These are phyloP conservation scores for Tuber aestivum DNA, from an alignment of 495 filamentous ascomycete species.

Conservation along the genomic window DNA sequence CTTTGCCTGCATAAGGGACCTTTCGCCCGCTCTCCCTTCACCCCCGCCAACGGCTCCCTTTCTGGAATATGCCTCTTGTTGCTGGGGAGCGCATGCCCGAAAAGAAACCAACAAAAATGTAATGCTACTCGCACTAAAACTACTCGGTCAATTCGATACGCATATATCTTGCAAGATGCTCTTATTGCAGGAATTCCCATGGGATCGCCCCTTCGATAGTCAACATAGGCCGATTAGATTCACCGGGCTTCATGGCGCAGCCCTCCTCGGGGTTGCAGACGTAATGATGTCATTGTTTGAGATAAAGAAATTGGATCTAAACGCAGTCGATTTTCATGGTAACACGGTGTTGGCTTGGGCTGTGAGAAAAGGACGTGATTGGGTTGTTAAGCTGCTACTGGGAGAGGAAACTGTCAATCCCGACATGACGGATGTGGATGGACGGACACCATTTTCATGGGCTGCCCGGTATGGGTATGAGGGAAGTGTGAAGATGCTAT, in stretches of 20 bases:
- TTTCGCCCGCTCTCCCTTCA: no score
- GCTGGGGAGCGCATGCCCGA: no score
- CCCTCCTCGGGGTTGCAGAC: not conserved
- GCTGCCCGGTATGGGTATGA: constrained; percentile 41
- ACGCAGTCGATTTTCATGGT: not conserved
- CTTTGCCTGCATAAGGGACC: no score
- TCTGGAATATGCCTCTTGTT: no score
- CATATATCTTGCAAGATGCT: no score
- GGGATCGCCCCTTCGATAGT: no score
- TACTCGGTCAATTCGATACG: no score
- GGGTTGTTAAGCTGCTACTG: not conserved
- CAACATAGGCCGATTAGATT: not conserved
- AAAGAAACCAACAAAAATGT: no score
- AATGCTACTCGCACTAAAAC: no score
- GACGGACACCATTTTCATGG: constrained; percentile 39
- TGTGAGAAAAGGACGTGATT: not conserved
- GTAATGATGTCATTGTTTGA: not conserved
- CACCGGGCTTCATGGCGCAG: not conserved
- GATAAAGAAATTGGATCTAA: not conserved
- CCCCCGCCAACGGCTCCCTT: no score
- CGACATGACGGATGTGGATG: constrained; percentile 7
- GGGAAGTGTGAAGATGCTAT: constrained; percentile 33
- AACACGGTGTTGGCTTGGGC: not conserved
- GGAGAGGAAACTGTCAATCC: constrained; percentile 35
- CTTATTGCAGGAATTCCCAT: no score